A percentile compares a stretch with the other conserved stretches of the same genome.
These are phyloP conservation scores for Penicillium angulare DNA, from an alignment of 495 filamentous ascomycete genomes.

Conservation along the genomic window DNA sequence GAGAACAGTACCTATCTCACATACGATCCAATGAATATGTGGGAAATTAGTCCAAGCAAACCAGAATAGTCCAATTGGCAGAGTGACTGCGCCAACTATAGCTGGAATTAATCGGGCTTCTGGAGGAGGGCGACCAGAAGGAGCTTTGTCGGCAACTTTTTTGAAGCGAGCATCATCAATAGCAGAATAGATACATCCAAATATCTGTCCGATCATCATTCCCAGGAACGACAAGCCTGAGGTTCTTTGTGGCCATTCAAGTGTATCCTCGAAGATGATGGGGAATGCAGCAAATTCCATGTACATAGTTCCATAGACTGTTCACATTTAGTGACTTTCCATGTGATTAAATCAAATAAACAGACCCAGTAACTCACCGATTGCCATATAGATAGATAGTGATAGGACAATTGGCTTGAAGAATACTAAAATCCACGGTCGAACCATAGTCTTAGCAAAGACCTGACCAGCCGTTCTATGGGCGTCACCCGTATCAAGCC, in stretches of 20 bases:
- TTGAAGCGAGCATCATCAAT: constrained; percentile 16
- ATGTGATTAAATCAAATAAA: too few species aligned
- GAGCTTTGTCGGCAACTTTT: constrained; percentile 1
- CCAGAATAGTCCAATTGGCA: constrained; percentile 57
- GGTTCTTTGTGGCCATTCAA: constrained; percentile 62
- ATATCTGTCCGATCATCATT: constrained; percentile 69
- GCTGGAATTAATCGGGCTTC: constrained; percentile 29
- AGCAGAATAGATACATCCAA: constrained; percentile 44
- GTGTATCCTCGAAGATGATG: constrained; percentile 64
- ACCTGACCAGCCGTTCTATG: constrained; percentile 5
- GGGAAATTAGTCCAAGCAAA: constrained; percentile 59
- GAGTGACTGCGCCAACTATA: constrained; percentile 49
- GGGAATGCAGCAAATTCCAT: constrained; percentile 72
- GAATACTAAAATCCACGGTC: constrained; percentile 28
- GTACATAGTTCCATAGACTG: constrained; percentile 65
- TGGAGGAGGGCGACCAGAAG: constrained; percentile 13
- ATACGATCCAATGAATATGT: constrained; percentile 52
- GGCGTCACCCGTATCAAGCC: constrained; percentile 4
- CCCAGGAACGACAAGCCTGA: constrained; percentile 67
- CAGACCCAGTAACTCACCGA: constrained; percentile 30
- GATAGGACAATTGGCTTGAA: constrained; percentile 50
- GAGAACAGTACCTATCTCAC: constrained; percentile 43
- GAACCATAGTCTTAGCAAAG: constrained; percentile 23
- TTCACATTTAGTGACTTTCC: too few species aligned
- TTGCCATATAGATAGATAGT: constrained; percentile 61